phyloP scores from a whole-genome alignment of 2,329 filamentous ascomycete genomes.

The Alternaria triticina region DNA sequence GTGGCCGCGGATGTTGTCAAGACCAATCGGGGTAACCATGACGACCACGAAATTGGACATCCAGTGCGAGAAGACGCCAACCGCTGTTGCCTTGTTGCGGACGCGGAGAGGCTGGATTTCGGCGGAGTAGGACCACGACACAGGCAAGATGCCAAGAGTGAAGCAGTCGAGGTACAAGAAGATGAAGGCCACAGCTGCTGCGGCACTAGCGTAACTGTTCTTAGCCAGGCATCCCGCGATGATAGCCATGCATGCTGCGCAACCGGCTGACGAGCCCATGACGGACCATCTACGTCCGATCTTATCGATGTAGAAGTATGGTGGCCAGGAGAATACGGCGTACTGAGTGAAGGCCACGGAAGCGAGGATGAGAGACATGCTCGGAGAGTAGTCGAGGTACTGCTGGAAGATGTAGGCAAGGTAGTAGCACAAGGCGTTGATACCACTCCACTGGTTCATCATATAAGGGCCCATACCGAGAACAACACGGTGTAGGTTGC shows the following conservation, averaged over 20 bases:
- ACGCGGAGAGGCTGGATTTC: constrained; percentile 59
- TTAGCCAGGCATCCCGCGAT: constrained; percentile 40
- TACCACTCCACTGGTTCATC: constrained; percentile 50
- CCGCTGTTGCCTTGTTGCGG: constrained; percentile 57
- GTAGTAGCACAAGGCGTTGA: constrained; percentile 47
- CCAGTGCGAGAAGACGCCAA: constrained; percentile 59
- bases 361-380: constrained; percentile 38
- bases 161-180: constrained; percentile 33
- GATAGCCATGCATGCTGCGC: constrained; percentile 43
- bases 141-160: constrained; percentile 26
- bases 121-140: constrained; percentile 59
- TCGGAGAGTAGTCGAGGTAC: constrained; percentile 40
- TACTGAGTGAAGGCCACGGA: constrained; percentile 55
- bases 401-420: constrained; percentile 48
- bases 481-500: constrained; percentile 45
- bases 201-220: constrained; percentile 32
- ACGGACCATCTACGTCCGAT: constrained; percentile 49
- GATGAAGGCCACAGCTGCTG: constrained; percentile 51
- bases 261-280: constrained; percentile 37
- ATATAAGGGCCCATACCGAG: constrained; percentile 49
- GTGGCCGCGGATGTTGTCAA: constrained; percentile 45
- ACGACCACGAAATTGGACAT: constrained; percentile 58
- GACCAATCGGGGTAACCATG: constrained; percentile 56
- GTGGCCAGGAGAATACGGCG: constrained; percentile 49
- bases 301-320: constrained; percentile 55